Conservation (phyloP, 768 basidiomycete species). For the Trametes cinnabarina region DNA sequence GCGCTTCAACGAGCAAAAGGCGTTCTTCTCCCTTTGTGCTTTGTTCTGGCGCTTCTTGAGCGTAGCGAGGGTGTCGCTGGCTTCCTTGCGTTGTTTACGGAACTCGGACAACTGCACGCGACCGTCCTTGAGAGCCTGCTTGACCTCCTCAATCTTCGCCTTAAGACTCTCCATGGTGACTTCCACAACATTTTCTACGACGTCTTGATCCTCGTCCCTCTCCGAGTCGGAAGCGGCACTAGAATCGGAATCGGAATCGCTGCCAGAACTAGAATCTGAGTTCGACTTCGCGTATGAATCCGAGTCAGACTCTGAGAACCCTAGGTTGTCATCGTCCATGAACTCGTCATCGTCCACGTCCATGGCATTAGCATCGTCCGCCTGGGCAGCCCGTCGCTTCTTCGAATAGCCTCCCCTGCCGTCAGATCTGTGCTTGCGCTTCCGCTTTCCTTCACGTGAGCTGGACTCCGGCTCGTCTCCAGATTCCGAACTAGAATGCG, state of each 20-base stretch:
- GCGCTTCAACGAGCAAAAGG: constrained; percentile 56
- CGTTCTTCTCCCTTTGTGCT: constrained; percentile 51
- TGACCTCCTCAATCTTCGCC: constrained; percentile 42
- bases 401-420: constrained; percentile 46
- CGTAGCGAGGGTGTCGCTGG: constrained; percentile 33
- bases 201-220: constrained; percentile 24
- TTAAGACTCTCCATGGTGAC: constrained; percentile 46
- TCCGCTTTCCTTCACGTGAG: constrained; percentile 34
- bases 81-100: constrained; percentile 43
- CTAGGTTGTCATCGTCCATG: constrained; percentile 27
- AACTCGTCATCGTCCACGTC: constrained; percentile 33
- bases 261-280: constrained; percentile 17
- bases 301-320: constrained; percentile 26
- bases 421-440: constrained; percentile 47
- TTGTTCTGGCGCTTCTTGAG: constrained; percentile 40
- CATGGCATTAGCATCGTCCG: constrained; percentile 22
- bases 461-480: constrained; percentile 22
- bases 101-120: constrained; percentile 38
- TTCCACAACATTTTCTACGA: constrained; percentile 38
- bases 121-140: constrained; percentile 39
- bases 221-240: constrained; percentile 7
- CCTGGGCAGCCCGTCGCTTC: constrained; percentile 33
- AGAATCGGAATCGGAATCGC: not conserved
- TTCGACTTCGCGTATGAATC: constrained; percentile 11
- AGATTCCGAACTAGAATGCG: constrained; percentile 1